Base-by-base conservation (phyloP, 805 yeast species). In the Candida manassasensis region DNA sequence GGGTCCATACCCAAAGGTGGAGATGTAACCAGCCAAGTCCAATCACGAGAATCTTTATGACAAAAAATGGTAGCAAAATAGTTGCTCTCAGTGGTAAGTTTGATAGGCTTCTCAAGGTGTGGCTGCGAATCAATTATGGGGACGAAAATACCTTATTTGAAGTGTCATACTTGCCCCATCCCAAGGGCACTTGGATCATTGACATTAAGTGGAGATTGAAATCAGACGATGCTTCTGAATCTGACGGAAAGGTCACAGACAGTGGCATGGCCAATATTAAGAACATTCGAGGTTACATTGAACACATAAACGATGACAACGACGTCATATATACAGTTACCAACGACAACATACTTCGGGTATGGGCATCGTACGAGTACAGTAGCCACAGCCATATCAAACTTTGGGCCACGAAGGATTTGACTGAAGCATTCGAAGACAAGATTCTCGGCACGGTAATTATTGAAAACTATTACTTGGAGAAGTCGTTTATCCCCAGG, bases 121-220 rank as follows among this genome's bases (percentile, higher is more conserved):
- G 96, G 95, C 69, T 79, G 36, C 63, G 96, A 34, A 67, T 78
- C 6, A 73, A 82, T 6, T 84, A 79, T 49, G 87, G 83, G 21
- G 70, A 72, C 18, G 57, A 53, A 31, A 53, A 58, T 22, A 71
- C 77, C 26, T 69, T 80, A 5, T 87, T 86, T 52, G 93, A 83
- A 47, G 61, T 86, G 42, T 61, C 77, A 0, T 80, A 83, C 47
- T 58, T 87, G 15, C 69, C 75, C n/a, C 94, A 84, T 50, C 77
- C 81, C 2, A 35, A 32, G 12, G 48, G 46, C 2, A 50, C 68
- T 1, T 69, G 69, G 35, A 76, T 88, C 0, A 67, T 78, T 0
- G 63, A 65, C 21, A 52, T 81, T 25, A 64, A 79, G 37, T 83
- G 90, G 89, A 71, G 76, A 41, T 39, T 37, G 36, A 24, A 47